Evolutionary conservation across 208 protist species (phyloP).

Genomic region (Acanthamoeba triangularis): DNA sequence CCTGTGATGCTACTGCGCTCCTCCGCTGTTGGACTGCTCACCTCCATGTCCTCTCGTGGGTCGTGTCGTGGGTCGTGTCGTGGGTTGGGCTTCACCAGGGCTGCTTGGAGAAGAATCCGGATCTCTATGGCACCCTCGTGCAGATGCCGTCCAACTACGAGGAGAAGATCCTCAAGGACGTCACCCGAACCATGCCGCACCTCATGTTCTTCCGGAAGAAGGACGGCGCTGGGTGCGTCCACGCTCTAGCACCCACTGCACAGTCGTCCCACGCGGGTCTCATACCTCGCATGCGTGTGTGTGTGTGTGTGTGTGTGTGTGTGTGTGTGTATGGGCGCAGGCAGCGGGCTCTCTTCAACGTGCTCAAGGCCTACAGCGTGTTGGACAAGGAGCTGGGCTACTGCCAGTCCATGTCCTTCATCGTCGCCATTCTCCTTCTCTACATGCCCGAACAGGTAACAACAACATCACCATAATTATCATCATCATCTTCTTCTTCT

Average conservation of each 20-base stretch:
- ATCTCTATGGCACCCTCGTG: background rate
- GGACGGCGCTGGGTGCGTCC: background rate
- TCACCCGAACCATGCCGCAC: slow-evolving; percentile 26
- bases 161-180: background rate
- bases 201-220: slow-evolving; percentile 38
- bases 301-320: too few species aligned
- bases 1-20: background rate
- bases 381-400: slow-evolving; percentile 63
- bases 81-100: background rate
- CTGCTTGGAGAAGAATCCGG: slow-evolving; percentile 57
- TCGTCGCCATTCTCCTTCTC: slow-evolving; percentile 15
- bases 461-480: too few species aligned
- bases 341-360: slow-evolving; percentile 1
- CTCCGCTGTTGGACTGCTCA: background rate
- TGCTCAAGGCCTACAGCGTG: slow-evolving; percentile 52
- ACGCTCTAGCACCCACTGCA: background rate
- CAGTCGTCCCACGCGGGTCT: too few species aligned
- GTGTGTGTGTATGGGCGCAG: background rate
- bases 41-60: background rate
- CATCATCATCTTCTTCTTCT: too few species aligned
- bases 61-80: too few species aligned
- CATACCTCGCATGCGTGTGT: too few species aligned
- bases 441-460: slow-evolving; percentile 48
- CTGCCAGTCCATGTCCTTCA: slow-evolving; percentile 59
- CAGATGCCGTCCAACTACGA: slow-evolving; percentile 24